These are phyloP conservation scores for Escovopsis weberi DNA, from an alignment of 2,329 filamentous ascomycete genomes.

Conservation along the genomic window DNA sequence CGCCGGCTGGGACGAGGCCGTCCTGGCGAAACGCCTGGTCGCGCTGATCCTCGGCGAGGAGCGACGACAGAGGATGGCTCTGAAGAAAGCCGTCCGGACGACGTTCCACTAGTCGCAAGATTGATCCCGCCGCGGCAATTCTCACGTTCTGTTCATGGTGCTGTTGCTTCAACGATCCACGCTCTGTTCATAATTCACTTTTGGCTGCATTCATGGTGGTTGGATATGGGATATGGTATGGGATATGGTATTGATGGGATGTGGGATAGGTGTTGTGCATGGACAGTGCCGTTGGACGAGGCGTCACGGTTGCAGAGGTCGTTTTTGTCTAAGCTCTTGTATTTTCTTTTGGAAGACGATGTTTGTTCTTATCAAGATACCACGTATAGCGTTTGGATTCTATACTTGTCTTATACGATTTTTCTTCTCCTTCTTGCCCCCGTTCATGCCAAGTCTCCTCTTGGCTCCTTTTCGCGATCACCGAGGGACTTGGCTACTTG, in stretches of 20 bases:
- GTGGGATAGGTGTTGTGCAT: too few relatives aligned
- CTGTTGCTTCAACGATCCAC: too few relatives aligned
- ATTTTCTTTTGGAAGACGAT: neutral
- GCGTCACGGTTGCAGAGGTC: too few relatives aligned
- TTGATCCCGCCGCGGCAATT: neutral
- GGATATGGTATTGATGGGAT: too few relatives aligned
- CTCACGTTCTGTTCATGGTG: neutral
- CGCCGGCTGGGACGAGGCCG: conserved; percentile 34
- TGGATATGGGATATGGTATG: too few relatives aligned
- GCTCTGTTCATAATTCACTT: too few relatives aligned
- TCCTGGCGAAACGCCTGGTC: conserved; percentile 38
- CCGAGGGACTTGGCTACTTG: too few relatives aligned
- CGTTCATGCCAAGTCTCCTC: neutral
- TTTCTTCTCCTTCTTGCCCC: neutral
- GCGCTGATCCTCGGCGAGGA: conserved; percentile 36
- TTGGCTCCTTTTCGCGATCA: too few relatives aligned
- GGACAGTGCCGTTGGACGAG: too few relatives aligned
- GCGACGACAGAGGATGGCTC: conserved; percentile 11
- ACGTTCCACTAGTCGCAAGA: conserved; percentile 11
- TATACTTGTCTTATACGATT: conserved; percentile 1
- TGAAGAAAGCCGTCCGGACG: conserved; percentile 8
- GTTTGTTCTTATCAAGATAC: neutral
- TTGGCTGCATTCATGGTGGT: too few relatives aligned
- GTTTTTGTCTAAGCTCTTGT: neutral
- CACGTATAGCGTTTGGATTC: neutral